phyloP scores from a whole-genome alignment of 2,329 filamentous ascomycete species.

The Rutstroemia sp. region DNA sequence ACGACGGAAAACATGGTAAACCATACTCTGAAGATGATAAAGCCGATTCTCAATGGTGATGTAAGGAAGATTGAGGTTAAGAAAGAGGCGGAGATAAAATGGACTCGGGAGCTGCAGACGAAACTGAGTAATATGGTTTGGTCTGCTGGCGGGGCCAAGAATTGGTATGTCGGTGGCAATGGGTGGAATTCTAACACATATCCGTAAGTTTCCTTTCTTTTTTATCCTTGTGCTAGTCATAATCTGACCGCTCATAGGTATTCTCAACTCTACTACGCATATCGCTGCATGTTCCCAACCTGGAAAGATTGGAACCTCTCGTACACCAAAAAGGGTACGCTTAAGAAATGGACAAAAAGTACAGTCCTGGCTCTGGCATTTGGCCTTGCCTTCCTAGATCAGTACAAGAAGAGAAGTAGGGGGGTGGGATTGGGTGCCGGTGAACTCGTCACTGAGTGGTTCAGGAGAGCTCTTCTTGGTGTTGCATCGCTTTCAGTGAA shows the following conservation, averaged over 20 bases:
- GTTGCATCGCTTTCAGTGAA: no score
- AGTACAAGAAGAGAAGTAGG: neutral
- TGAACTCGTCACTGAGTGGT: neutral
- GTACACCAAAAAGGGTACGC: slow-evolving; percentile 41
- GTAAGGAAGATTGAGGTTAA: slow-evolving; percentile 40
- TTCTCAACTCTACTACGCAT: slow-evolving; percentile 43
- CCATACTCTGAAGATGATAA: slow-evolving; percentile 47
- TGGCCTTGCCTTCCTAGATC: neutral
- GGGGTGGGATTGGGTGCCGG: neutral
- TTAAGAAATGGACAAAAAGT: slow-evolving; percentile 24
- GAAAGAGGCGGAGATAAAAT: slow-evolving; percentile 39
- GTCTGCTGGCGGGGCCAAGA: slow-evolving; percentile 37
- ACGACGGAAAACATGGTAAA: slow-evolving; percentile 50
- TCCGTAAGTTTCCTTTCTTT: slow-evolving; percentile 31
- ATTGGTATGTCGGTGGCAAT: slow-evolving; percentile 40
- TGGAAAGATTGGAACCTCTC: slow-evolving; percentile 47
- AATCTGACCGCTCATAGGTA: slow-evolving; percentile 30
- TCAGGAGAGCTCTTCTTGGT: neutral
- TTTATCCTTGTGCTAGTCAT: neutral
- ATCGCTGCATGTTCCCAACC: slow-evolving; percentile 43
- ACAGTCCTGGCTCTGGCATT: neutral
- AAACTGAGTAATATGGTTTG: slow-evolving; percentile 40
- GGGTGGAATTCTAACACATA: slow-evolving; percentile 44
- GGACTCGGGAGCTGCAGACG: slow-evolving; percentile 40
- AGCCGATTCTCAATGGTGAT: slow-evolving; percentile 40